Base-by-base conservation (phyloP, 2,329 filamentous ascomycete genomes). In the Aureobasidium melanogenum region DNA sequence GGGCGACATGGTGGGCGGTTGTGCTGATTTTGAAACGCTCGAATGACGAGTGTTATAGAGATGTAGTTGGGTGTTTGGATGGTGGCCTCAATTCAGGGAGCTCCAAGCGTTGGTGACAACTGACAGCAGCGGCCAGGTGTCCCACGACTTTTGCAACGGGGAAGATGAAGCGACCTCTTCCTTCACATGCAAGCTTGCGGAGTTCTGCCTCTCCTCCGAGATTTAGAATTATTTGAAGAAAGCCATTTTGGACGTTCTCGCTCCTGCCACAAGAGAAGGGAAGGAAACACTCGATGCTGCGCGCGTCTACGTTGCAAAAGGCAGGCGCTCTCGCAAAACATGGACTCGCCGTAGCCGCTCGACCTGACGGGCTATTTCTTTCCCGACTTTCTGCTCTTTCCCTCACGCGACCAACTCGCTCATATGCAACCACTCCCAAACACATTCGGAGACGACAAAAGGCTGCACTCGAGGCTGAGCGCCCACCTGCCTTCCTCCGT, bases 1-100 rank as follows among this genome's bases (percentile, higher is more conserved):
- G 63, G 77, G 77, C 60, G 79, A 74, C 79, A 82, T 82, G 60
- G 43, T 69, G 65, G 68, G 68, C 44, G 47, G 38, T 30, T 56
- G 41, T 2, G 12, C 14, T 44, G 14, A 15, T 39, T 19, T 12
- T 5, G 4, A 3, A 8, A 2, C 9, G 17, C 6, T 24, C 5
- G 17, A 22, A 47, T 36, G 12, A 14, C 28, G 26, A 30, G 51
- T n/a, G 22, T n/a, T 28, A 36, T 5, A 4, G 28, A 4, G 24
- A 39, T 24, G 38, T 43, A 5, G 28, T 22, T 17, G 26, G 22
- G 15, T 36, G 22, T 32, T 41, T 48, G 55, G 43, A 22, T 47
- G 15, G 55, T 58, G 55, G 38, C 54, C 54, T 44, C 39, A 57
- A 58, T 41, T 59, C 56, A 59, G 56, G 56, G 56, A 58, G 52